A percentile compares a stretch with the other conserved stretches of the same genome.
Conservation (phyloP, 1,139 yeast species). For the Zygotorulaspora mrakii region DNA sequence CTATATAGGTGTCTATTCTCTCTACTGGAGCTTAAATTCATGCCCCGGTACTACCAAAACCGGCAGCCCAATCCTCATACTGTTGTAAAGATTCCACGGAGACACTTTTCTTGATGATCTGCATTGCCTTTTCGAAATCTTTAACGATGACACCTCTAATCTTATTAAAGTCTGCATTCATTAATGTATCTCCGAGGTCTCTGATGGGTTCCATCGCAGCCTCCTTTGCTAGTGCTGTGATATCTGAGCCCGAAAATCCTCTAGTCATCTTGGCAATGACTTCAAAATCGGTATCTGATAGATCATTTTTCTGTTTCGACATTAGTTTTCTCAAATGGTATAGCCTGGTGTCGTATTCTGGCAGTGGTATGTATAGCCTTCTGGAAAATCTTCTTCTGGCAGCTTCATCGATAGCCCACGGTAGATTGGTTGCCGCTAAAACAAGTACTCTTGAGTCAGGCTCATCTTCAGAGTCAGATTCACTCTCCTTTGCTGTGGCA, state of each 20-base stretch:
- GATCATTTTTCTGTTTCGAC: constrained; percentile 35
- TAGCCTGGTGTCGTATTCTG: constrained; percentile 55
- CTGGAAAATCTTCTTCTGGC: constrained; percentile 61
- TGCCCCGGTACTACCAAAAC: constrained; percentile 40
- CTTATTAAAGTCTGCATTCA: constrained; percentile 51
- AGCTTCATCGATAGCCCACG: constrained; percentile 69
- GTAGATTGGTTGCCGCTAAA: constrained; percentile 61
- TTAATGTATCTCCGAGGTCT: constrained; percentile 54
- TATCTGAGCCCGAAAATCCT: constrained; percentile 63
- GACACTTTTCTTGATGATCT: constrained; percentile 55
- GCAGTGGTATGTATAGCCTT: constrained; percentile 61
- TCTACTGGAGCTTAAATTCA: too few species aligned
- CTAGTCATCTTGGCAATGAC: constrained; percentile 47
- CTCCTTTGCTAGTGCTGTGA: constrained; percentile 63
- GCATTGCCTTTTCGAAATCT: constrained; percentile 52
- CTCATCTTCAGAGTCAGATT: constrained; percentile 28
- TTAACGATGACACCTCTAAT: constrained; percentile 50
- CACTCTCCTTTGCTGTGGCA: constrained; percentile 45
- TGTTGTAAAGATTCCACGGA: constrained; percentile 49
- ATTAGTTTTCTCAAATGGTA: constrained; percentile 50
- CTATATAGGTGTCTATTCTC: too few species aligned
- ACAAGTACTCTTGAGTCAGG: constrained; percentile 48
- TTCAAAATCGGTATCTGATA: constrained; percentile 48
- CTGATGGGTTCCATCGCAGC: constrained; percentile 72
- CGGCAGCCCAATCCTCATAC: constrained; percentile 51